Base-by-base conservation (phyloP, 1,139 yeast species). In the Candida neerlandica region DNA sequence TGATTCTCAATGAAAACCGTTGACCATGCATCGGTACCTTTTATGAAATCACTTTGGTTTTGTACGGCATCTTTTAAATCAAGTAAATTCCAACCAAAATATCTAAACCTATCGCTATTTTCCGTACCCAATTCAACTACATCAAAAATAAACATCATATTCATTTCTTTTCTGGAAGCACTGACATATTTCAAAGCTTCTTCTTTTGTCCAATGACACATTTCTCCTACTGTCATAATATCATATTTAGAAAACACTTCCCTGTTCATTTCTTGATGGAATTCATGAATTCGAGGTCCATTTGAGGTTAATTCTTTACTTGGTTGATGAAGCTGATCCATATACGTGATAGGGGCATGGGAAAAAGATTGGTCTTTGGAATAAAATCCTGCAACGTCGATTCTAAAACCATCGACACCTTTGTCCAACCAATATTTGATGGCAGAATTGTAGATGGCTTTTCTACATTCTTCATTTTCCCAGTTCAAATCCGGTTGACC, bases 401-500 rank as follows among this genome's bases (percentile, higher is more conserved):
- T 77, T 65, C 85, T 71, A 64, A 81, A 81, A 1, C 85, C 86
- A 58, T 80, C 83, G 42, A 80, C 75, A 19, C 85, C 86, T 56
- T 73, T 71, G 48, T 79, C 77, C 51, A 75, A 75, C 86, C 86
- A 81, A 62, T 70, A 81, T 29, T 66, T 69, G 60, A 81, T 64
- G 11, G 82, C 82, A 15, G 69, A 65, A 41, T 77, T 67, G 59
- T 80, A 78, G 49, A 81, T 76, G 26, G 82, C 85, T 16, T 75
- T 61, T 63, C 85, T 69, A 37, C 76, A 69, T 45, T 68, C 79
- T 54, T 72, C 77, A 57, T 75, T 80, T 58, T 81, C 85, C 86
- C 86, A 81, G 61, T 81, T 81, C 56, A 81, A 67, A 57, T 81
- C 86, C 15, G 85, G 85, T 61, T 81, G 86, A 32, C 76, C 62